These are phyloP conservation scores for Elasticomyces elasticus DNA, from an alignment of 495 filamentous ascomycete species.

Conservation along the genomic window DNA sequence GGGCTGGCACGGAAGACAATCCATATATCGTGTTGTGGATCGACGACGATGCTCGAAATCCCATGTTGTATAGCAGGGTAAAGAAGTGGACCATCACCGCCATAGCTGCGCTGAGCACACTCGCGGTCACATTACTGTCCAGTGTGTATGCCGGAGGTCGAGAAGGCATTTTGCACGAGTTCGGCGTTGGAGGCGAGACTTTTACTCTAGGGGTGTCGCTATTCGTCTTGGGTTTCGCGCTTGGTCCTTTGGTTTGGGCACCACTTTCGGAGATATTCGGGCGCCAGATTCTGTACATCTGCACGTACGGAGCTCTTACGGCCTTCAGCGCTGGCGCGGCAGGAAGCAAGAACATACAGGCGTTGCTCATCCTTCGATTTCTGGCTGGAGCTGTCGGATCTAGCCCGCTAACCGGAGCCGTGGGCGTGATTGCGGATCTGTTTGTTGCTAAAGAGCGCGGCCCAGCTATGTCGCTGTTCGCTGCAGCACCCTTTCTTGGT, in stretches of 20 bases:
- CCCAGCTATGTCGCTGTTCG: conserved; percentile 60
- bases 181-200: too few species aligned
- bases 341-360: conserved; percentile 54
- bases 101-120: too few species aligned
- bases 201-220: too few species aligned
- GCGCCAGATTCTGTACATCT: conserved; percentile 47
- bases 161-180: too few species aligned
- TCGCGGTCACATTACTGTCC: too few species aligned
- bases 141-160: too few species aligned
- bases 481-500: conserved; percentile 63
- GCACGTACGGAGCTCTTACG: conserved; percentile 50
- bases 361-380: conserved; percentile 57
- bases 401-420: conserved; percentile 58
- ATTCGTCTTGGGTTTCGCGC: conserved; percentile 60
- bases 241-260: conserved; percentile 72
- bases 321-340: conserved; percentile 60
- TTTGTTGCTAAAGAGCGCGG: conserved; percentile 50
- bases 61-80: too few species aligned
- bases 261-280: conserved; percentile 65
- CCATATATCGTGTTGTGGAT: too few species aligned
- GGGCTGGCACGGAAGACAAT: too few species aligned
- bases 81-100: too few species aligned
- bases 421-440: conserved; percentile 64
- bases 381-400: conserved; percentile 55
- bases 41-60: too few species aligned